phyloP scores from a whole-genome alignment of 2,329 filamentous ascomycete species.

The Fusarium sp. region DNA sequence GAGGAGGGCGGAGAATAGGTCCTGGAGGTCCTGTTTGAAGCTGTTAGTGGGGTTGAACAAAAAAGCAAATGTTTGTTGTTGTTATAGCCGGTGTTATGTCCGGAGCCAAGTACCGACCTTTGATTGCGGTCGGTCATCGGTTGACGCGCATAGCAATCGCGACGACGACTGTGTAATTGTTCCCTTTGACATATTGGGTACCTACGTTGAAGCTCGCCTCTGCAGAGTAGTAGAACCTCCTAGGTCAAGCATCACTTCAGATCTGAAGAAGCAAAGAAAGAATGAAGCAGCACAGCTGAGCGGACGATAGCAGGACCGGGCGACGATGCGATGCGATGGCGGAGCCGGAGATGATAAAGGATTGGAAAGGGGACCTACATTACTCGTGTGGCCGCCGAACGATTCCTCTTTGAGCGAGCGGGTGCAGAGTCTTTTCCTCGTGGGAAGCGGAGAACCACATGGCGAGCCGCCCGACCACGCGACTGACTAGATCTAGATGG shows the following conservation, averaged over 20 bases:
- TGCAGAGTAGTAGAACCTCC: constrained; percentile 1
- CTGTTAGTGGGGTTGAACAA: background rate
- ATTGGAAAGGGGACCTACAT: constrained; percentile 22
- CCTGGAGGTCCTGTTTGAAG: constrained; percentile 83
- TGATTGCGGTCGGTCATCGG: constrained; percentile 93
- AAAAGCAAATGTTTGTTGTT: background rate
- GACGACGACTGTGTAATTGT: constrained; percentile 79
- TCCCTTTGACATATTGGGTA: constrained; percentile 24
- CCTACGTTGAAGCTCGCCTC: constrained; percentile 9
- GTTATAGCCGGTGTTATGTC: constrained; percentile 4
- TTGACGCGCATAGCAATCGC: constrained; percentile 93
- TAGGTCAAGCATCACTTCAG: constrained; percentile 13
- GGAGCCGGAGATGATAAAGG: constrained; percentile 24
- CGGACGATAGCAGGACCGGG: background rate
- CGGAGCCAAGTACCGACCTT: constrained; percentile 68
- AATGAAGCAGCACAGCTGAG: background rate
- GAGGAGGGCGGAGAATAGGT: constrained; percentile 93
- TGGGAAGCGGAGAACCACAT: constrained; percentile 29
- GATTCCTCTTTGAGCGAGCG: constrained; percentile 10
- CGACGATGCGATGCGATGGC: constrained; percentile 3
- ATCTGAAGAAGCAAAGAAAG: background rate
- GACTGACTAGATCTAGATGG: constrained; percentile 25
- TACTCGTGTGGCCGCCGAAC: constrained; percentile 23
- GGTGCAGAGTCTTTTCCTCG: background rate
- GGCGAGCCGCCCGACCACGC: constrained; percentile 20